Evolutionary conservation across 129 eudicot species (phyloP).

Genomic region (Glebionis coronaria): DNA sequence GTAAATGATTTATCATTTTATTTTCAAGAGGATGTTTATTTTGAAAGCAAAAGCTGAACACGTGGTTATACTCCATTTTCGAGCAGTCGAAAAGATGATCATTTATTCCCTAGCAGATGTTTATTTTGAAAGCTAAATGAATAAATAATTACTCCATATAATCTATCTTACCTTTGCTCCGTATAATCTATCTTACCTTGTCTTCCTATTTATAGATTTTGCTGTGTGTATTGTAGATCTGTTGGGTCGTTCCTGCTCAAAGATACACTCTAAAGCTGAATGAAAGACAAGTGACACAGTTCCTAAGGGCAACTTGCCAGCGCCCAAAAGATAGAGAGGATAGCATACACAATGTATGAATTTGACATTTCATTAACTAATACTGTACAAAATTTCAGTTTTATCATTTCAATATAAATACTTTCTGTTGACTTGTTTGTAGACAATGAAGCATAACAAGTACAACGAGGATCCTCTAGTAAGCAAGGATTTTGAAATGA

Average conservation of each 20-base stretch:
- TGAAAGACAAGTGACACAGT: constrained; percentile 51
- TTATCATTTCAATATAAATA: background rate
- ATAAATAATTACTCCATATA: no score
- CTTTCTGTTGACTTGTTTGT: background rate
- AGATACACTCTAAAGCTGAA: constrained; percentile 52
- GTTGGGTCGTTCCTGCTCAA: constrained; percentile 45
- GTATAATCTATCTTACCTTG: no score
- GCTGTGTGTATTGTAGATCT: constrained; percentile 29
- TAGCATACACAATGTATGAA: constrained; percentile 25
- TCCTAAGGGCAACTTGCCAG: constrained; percentile 63
- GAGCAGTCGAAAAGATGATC: no score
- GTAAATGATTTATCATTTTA: no score
- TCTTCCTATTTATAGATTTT: background rate
- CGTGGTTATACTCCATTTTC: no score
- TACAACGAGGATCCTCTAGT: constrained; percentile 39
- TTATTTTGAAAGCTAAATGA: background rate
- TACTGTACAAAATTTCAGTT: no score
- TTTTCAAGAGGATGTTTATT: no score
- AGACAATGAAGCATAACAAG: constrained; percentile 43
- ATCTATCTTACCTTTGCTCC: no score
- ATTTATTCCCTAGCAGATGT: no score
- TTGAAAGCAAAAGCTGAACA: no score
- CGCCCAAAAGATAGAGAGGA: constrained; percentile 48
- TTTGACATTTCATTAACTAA: background rate
- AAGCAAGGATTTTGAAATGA: constrained; percentile 53